A percentile compares a stretch with the other conserved stretches of the same genome.
Evolutionary conservation across 2,329 filamentous ascomycete species (phyloP).

Genomic region (Cladophialophora immunda): DNA sequence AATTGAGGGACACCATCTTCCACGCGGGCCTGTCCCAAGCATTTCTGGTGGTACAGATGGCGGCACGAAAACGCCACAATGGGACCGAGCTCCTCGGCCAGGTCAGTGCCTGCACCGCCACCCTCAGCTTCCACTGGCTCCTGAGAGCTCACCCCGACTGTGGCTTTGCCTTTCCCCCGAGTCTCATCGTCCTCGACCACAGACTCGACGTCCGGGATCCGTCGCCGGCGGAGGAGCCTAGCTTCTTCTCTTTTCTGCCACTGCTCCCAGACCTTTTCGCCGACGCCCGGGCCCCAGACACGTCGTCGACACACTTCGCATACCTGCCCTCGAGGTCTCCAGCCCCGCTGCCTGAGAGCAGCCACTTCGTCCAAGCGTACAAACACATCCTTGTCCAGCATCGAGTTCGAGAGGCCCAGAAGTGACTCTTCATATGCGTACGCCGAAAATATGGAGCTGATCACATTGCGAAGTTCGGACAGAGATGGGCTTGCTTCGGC

Average conservation of each 20-base stretch:
- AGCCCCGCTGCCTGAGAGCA: conserved; percentile 80
- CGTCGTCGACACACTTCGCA: conserved; percentile 86
- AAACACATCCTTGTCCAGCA: conserved; percentile 90
- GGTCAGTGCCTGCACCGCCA: conserved; percentile 5
- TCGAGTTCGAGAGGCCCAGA: conserved; percentile 80
- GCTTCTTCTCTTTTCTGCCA: conserved; percentile 72
- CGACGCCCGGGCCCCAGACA: conserved; percentile 88
- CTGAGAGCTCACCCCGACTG: conserved; percentile 21
- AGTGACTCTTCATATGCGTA: conserved; percentile 96
- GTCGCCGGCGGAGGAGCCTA: conserved; percentile 41
- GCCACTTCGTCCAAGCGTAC: conserved; percentile 79
- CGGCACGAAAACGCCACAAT: conserved; percentile 59
- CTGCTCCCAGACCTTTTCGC: conserved; percentile 77
- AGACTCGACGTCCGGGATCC: conserved; percentile 19
- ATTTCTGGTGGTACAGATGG: conserved; percentile 58
- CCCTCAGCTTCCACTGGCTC: conserved; percentile 23
- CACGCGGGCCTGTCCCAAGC: conserved; percentile 48
- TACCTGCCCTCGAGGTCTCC: conserved; percentile 84
- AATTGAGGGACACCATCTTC: conserved; percentile 28
- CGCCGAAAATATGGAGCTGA: conserved; percentile 89
- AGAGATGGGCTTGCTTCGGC: conserved; percentile 83
- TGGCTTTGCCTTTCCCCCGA: conserved; percentile 38
- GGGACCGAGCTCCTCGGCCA: conserved; percentile 40
- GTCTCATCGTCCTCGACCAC: conserved; percentile 29
- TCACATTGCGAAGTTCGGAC: conserved; percentile 82